These are phyloP conservation scores for Sclerotiophoma versabilis DNA, from an alignment of 2,329 filamentous ascomycete genomes.

Conservation along the genomic window DNA sequence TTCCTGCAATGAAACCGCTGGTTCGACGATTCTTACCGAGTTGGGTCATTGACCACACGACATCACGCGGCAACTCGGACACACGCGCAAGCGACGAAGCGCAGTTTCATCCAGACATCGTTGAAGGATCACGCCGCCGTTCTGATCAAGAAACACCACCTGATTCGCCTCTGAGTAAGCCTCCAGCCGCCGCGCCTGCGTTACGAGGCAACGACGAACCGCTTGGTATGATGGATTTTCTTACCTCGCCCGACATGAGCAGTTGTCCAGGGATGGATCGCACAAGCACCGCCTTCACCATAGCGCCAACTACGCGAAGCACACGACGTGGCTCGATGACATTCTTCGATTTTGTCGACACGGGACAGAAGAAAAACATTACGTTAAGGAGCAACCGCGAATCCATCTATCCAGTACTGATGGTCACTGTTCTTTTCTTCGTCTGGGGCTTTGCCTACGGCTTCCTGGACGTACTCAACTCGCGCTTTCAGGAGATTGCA, in stretches of 20 bases:
- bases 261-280: conserved; percentile 46
- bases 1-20: conserved; percentile 90
- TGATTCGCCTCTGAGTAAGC: conserved; percentile 34
- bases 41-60: conserved; percentile 60
- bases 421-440: conserved; percentile 83
- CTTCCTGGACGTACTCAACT: conserved; percentile 81
- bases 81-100: conserved; percentile 42
- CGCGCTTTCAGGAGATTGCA: conserved; percentile 69
- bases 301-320: conserved; percentile 30
- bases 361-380: conserved; percentile 72
- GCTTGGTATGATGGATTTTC: conserved; percentile 61
- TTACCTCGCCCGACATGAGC: conserved; percentile 57
- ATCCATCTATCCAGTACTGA: conserved; percentile 73
- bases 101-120: conserved; percentile 32
- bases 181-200: conserved; percentile 22
- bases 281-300: conserved; percentile 45
- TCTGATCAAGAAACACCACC: conserved; percentile 33
- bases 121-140: conserved; percentile 26
- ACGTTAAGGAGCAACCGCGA: conserved; percentile 68
- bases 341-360: conserved; percentile 81
- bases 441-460: conserved; percentile 93
- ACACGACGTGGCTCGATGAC: conserved; percentile 47
- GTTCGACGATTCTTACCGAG: conserved; percentile 68
- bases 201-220: conserved; percentile 32
- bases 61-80: conserved; percentile 35